Evolutionary conservation across 2,329 filamentous ascomycete species (phyloP).

Genomic region (Curvularia hawaiiensis): DNA sequence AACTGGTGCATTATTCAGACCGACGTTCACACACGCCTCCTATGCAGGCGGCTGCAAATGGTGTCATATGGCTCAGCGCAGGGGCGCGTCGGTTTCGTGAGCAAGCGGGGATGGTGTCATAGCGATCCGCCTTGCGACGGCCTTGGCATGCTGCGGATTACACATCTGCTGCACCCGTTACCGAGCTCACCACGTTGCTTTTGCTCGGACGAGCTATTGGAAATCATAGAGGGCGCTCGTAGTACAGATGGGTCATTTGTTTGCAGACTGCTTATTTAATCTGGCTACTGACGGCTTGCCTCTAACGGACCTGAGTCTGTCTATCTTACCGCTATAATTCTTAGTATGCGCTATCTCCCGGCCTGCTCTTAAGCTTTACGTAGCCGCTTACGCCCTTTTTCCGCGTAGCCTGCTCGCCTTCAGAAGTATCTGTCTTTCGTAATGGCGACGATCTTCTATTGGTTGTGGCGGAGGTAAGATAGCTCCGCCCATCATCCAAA

Average conservation of each 20-base stretch:
- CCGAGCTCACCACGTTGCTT: slow-evolving; percentile 3
- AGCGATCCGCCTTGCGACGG: slow-evolving; percentile 39
- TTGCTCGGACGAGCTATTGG: slow-evolving; percentile 12
- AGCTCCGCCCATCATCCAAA: slow-evolving; percentile 45
- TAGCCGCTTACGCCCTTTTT: slow-evolving; percentile 50
- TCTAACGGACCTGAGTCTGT: slow-evolving; percentile 1
- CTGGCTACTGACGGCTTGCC: neutral
- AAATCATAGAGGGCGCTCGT: slow-evolving; percentile 15
- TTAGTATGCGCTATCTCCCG: slow-evolving; percentile 27
- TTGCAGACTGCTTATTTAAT: neutral
- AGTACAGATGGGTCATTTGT: neutral
- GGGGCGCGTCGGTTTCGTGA: slow-evolving; percentile 29
- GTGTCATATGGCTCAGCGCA: slow-evolving; percentile 18
- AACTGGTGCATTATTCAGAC: slow-evolving; percentile 23
- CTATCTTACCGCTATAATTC: slow-evolving; percentile 2
- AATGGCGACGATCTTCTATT: slow-evolving; percentile 18
- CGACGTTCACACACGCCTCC: slow-evolving; percentile 3
- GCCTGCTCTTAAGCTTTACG: slow-evolving; percentile 53
- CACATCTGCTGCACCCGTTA: slow-evolving; percentile 17
- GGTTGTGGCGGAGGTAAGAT: slow-evolving; percentile 25
- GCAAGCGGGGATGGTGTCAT: slow-evolving; percentile 42
- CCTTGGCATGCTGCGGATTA: slow-evolving; percentile 29
- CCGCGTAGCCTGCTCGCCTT: slow-evolving; percentile 31
- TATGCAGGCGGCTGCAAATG: neutral
- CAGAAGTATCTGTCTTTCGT: slow-evolving; percentile 21